A percentile compares a stretch with the other conserved stretches of the same genome.
These are phyloP conservation scores for Colletotrichum karsti DNA, from an alignment of 2,329 filamentous ascomycete species.

Conservation along the genomic window DNA sequence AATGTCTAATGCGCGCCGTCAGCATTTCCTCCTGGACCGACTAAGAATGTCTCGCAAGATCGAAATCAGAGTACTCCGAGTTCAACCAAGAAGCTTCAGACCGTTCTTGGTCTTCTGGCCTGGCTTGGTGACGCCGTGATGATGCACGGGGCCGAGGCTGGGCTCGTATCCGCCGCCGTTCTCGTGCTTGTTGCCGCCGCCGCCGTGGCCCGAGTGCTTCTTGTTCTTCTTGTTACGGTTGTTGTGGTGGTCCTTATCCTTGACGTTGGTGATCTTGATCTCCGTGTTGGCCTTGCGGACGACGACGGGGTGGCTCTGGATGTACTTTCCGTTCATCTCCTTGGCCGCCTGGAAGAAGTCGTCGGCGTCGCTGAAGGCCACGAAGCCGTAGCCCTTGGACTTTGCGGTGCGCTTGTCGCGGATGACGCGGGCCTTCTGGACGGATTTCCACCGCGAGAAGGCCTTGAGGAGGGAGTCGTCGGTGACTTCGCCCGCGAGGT, in stretches of 20 bases:
- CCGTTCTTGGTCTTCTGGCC: slow-evolving; percentile 75
- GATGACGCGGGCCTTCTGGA: slow-evolving; percentile 92
- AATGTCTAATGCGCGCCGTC: too few relatives aligned
- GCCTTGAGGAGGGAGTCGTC: slow-evolving; percentile 96
- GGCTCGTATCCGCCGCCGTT: slow-evolving; percentile 56
- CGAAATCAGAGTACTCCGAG: too few relatives aligned
- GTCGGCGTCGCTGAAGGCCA: slow-evolving; percentile 93
- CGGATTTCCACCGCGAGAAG: slow-evolving; percentile 85
- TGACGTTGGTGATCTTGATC: slow-evolving; percentile 79
- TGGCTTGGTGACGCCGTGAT: slow-evolving; percentile 66
- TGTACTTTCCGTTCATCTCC: slow-evolving; percentile 99
- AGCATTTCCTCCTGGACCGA: too few relatives aligned
- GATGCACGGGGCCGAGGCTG: slow-evolving; percentile 56
- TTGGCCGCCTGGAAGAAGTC: slow-evolving; percentile 96
- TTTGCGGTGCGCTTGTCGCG: slow-evolving; percentile 97
- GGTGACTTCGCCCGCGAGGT: slow-evolving; percentile 95
- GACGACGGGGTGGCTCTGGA: slow-evolving; percentile 92
- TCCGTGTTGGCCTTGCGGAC: slow-evolving; percentile 91
- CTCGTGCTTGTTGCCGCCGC: slow-evolving; percentile 40
- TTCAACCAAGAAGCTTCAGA: slow-evolving; percentile 66
- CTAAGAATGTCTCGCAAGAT: too few relatives aligned
- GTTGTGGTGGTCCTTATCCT: slow-evolving; percentile 44
- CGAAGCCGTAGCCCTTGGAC: slow-evolving; percentile 95
- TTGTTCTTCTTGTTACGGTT: slow-evolving; percentile 42
- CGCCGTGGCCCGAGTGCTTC: slow-evolving; percentile 31